Conservation (phyloP, 305 asterid genomes). For the Rubia peregrina region DNA sequence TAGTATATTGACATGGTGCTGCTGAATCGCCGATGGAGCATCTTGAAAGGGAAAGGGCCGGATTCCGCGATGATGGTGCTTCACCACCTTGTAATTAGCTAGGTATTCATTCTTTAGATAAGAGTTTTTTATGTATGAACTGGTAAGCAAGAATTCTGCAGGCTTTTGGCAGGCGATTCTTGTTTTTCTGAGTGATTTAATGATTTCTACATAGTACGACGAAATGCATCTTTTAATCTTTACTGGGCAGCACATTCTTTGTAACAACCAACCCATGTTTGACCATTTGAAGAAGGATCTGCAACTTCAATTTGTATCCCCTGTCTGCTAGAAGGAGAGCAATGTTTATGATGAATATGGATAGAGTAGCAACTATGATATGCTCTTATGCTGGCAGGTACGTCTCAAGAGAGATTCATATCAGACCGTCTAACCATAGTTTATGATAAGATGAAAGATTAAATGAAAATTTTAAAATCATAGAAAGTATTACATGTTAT, state of each 20-base stretch:
- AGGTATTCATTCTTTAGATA: slow-evolving; percentile 17
- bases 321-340: too few species aligned
- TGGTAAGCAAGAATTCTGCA: background rate
- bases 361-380: too few species aligned
- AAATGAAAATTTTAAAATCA: too few species aligned
- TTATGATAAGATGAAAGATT: too few species aligned
- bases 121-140: background rate
- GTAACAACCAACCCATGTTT: background rate
- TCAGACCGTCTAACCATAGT: too few species aligned
- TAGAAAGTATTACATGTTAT: too few species aligned
- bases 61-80: slow-evolving; percentile 13
- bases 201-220: background rate
- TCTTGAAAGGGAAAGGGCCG: slow-evolving; percentile 7
- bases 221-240: background rate
- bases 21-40: slow-evolving; percentile 13
- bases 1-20: slow-evolving; percentile 8
- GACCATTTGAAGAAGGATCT: too few species aligned
- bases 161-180: slow-evolving; percentile 6
- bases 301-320: too few species aligned
- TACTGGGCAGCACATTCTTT: background rate
- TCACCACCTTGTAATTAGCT: slow-evolving; percentile 11
- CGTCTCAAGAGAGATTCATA: too few species aligned
- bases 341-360: too few species aligned
- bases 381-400: too few species aligned
- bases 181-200: background rate